phyloP scores from a whole-genome alignment of 768 basidiomycete genomes.

The Pisolithus marmoratus region DNA sequence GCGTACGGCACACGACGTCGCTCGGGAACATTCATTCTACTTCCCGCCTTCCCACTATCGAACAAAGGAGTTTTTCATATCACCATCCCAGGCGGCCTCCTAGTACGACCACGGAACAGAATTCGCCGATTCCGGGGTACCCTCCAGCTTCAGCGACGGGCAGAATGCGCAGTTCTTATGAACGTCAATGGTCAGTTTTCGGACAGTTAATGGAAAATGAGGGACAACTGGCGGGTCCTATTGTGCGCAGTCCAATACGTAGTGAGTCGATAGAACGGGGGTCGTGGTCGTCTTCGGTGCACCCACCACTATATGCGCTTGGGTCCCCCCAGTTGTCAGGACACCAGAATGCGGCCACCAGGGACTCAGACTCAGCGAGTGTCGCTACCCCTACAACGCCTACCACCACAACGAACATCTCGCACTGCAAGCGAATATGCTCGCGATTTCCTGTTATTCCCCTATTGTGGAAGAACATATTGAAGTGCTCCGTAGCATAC shows the following conservation, averaged over 20 bases:
- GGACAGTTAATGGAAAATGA: constrained; percentile 69
- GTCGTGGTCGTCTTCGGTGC: background rate
- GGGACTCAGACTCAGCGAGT: constrained; percentile 10
- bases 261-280: constrained; percentile 1
- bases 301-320: constrained; percentile 3
- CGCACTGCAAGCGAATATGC: constrained; percentile 8
- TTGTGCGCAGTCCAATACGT: constrained; percentile 2
- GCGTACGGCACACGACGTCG: constrained; percentile 15
- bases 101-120: constrained; percentile 12
- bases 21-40: background rate
- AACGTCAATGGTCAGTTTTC: constrained; percentile 59
- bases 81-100: constrained; percentile 9
- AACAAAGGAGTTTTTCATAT: constrained; percentile 6
- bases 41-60: constrained; percentile 2
- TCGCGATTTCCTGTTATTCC: constrained; percentile 36
- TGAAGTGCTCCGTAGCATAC: constrained; percentile 92
- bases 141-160: background rate
- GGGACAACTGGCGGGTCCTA: constrained; percentile 31
- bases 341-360: constrained; percentile 7
- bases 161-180: constrained; percentile 14
- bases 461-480: constrained; percentile 58
- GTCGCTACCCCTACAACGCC: constrained; percentile 5
- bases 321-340: background rate
- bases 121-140: constrained; percentile 8
- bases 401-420: constrained; percentile 4